Percentiles rank a stretch among this genome's conserved stretches.
Conservation (phyloP, 78 protist species). For the Speleostelium caveatum region DNA sequence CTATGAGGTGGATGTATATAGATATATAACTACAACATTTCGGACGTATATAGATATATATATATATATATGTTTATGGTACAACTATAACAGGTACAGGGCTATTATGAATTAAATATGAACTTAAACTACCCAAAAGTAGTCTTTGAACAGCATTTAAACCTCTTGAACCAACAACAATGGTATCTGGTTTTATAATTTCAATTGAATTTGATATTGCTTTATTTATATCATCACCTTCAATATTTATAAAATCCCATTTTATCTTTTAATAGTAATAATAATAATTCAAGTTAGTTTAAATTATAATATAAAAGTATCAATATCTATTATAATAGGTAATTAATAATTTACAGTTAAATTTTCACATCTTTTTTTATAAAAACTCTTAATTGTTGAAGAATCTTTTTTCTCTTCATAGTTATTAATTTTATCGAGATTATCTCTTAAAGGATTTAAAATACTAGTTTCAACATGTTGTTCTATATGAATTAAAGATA, state of each 20-base stretch:
- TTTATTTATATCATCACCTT: constrained; percentile 4
- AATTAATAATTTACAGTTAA: neutral
- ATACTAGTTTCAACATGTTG: constrained; percentile 6
- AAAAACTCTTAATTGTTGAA: neutral
- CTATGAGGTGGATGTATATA: neutral
- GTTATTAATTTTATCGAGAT: constrained; percentile 12
- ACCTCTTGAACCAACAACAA: constrained; percentile 11
- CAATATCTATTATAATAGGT: neutral
- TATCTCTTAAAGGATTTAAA: constrained; percentile 17
- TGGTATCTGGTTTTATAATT: neutral
- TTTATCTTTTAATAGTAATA: neutral
- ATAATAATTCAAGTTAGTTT: neutral
- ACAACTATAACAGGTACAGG: constrained; percentile 16
- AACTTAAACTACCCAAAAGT: neutral
- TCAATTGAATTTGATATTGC: neutral
- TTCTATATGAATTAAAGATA: neutral
- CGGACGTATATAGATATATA: no score
- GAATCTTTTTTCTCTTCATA: neutral
- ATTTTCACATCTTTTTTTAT: neutral
- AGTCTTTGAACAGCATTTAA: neutral
- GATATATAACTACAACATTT: no score
- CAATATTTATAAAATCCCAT: neutral
- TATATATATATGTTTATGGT: neutral
- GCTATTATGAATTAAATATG: neutral
- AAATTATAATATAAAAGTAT: neutral